Conservation (phyloP, 2,329 filamentous ascomycete genomes). For the Aspergillus sp. region DNA sequence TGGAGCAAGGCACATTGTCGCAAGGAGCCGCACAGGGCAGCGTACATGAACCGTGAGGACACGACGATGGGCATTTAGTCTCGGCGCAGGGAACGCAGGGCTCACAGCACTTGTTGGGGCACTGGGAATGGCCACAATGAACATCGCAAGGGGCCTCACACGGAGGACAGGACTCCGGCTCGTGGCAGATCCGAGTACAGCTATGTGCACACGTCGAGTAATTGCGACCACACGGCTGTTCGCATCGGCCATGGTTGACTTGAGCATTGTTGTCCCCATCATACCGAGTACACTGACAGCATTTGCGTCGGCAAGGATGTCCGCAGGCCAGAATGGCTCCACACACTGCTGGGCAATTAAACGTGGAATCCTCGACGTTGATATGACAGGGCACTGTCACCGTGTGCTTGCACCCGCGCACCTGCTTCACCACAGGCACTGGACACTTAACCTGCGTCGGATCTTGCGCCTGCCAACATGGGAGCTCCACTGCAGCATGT, state of each 20-base stretch:
- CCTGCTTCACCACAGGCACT: constrained; percentile 46
- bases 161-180: constrained; percentile 28
- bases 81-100: constrained; percentile 64
- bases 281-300: constrained; percentile 50
- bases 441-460: constrained; percentile 53
- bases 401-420: constrained; percentile 59
- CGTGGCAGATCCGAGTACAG: constrained; percentile 58
- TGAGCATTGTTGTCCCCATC: constrained; percentile 31
- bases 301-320: constrained; percentile 56
- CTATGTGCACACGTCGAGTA: constrained; percentile 59
- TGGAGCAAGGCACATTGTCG: constrained; percentile 64
- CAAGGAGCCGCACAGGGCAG: constrained; percentile 69
- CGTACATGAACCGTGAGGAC: constrained; percentile 53
- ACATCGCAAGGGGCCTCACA: constrained; percentile 53
- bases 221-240: constrained; percentile 51
- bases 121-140: constrained; percentile 59
- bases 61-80: constrained; percentile 55
- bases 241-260: constrained; percentile 46
- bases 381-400: constrained; percentile 53
- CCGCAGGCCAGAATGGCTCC: constrained; percentile 55
- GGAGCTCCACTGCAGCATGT: constrained; percentile 30
- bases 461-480: constrained; percentile 48
- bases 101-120: constrained; percentile 58
- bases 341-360: constrained; percentile 55
- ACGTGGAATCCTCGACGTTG: constrained; percentile 47